Evolutionary conservation across 228 moss, liverwort and hornwort genomes (phyloP), one percentile per base, ranked within the genome.

Genomic region (Sphagnum magellanicum): DNA sequence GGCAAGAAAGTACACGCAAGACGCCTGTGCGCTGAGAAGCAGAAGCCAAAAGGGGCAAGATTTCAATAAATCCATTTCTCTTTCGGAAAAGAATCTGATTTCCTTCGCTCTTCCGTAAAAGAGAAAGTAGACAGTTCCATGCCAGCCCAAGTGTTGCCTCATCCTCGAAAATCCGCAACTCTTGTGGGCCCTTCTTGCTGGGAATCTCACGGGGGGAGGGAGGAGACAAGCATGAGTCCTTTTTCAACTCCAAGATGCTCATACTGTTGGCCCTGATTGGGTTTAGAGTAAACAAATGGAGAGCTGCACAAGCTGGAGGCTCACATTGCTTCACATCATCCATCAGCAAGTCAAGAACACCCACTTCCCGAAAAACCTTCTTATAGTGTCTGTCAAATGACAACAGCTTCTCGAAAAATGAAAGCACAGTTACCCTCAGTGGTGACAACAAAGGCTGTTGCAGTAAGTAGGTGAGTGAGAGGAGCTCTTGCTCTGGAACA

Each of bases 361-460:
- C 98, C 67, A 87, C 98, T 80, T 98, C 98, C 63, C 92, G 83
- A 58, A 98, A 81, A 7, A 98, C 76, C 76, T 90, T 98, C 84
- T 92, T 98, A 71, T 91, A 98, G 65, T 92, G 89, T 74, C 90
- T 84, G 81, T 98, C 98, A 73, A 93, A 98, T 10, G 98, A 98
- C 70, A 98, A 84, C 52, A 94, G 86, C 80, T 98, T 98, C 71
- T 92, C 88, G 61, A 94, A 92, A 62, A 98, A 98, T 15, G 87
- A 82, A 62, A 98, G 85, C 69, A 98, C 84, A n/a, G 88, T 86
- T 72, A 86, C 81, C 76, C 84, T 81, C 74, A 92, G 81, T 47
- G 81, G 63, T 61, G 93, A 81, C 63, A 84, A 79, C 84, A 88
- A 81, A 66, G 91, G 88, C 77, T 92, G 88, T 83, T 92, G 92